Evolutionary conservation across 129 eudicot species (phyloP).

Genomic region (Heracleum sosnowskyi): DNA sequence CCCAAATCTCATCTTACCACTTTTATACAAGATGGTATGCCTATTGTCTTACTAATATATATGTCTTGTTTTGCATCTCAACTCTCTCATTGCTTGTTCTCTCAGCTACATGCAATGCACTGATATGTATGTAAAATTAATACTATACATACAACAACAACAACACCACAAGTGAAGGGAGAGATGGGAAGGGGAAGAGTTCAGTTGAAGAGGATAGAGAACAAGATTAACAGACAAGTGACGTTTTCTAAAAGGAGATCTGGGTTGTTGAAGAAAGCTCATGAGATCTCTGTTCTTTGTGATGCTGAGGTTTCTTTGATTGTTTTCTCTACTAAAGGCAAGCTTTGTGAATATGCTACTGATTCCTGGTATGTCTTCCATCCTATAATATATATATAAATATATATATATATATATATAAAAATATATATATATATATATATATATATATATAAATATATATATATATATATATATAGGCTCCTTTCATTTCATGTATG

Average conservation of each 20-base stretch:
- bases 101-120: background rate
- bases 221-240: conserved; percentile 76
- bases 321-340: conserved; percentile 84
- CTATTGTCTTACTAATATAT: background rate
- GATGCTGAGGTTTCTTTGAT: conserved; percentile 87
- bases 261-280: conserved; percentile 75
- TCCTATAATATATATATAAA: too few species aligned
- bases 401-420: too few species aligned
- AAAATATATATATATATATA: too few species aligned
- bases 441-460: too few species aligned
- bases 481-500: background rate
- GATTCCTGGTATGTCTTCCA: conserved; percentile 47
- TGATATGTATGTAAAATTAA: background rate
- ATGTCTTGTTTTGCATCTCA: background rate
- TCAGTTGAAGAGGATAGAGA: conserved; percentile 85
- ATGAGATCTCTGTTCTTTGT: conserved; percentile 86
- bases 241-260: conserved; percentile 76
- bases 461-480: too few species aligned
- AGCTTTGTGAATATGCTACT: conserved; percentile 75
- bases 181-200: conserved; percentile 92
- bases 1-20: background rate
- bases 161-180: too few species aligned
- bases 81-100: background rate
- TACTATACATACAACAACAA: too few species aligned
- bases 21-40: too few species aligned